Conservation (phyloP, 2,329 filamentous ascomycete genomes). For the Hymenoscyphus fructigenus region DNA sequence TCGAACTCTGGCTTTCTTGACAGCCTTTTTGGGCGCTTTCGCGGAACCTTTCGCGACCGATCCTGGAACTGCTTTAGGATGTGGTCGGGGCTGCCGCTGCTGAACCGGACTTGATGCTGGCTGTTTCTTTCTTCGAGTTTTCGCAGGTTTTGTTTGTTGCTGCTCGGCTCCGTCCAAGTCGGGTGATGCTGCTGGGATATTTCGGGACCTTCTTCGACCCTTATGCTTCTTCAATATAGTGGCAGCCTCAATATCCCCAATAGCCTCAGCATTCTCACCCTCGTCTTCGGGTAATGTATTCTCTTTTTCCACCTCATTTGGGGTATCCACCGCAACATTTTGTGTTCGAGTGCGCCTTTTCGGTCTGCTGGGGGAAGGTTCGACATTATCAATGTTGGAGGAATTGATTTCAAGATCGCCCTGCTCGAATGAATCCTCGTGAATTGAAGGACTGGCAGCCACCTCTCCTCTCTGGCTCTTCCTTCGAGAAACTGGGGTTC, state of each 20-base stretch:
- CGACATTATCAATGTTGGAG: neutral
- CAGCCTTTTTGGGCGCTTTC: slow-evolving; percentile 28
- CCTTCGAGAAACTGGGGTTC: slow-evolving; percentile 22
- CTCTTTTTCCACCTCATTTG: neutral
- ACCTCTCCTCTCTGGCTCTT: slow-evolving; percentile 28
- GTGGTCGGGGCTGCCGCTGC: slow-evolving; percentile 25
- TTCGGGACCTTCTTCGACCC: slow-evolving; percentile 35
- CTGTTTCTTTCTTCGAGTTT: slow-evolving; percentile 21
- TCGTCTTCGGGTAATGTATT: slow-evolving; percentile 21
- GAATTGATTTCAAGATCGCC: neutral
- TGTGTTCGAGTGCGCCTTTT: neutral
- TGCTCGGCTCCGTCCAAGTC: slow-evolving; percentile 47
- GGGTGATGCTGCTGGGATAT: slow-evolving; percentile 30
- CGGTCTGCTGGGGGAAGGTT: neutral
- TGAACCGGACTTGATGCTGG: slow-evolving; percentile 7
- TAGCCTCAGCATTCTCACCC: slow-evolving; percentile 35
- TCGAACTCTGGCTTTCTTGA: slow-evolving; percentile 31
- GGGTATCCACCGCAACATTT: neutral
- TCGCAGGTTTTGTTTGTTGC: neutral
- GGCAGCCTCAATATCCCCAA: slow-evolving; percentile 39
- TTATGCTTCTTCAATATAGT: slow-evolving; percentile 40
- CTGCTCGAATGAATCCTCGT: neutral
- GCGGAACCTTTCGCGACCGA: slow-evolving; percentile 33
- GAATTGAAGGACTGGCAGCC: slow-evolving; percentile 3
- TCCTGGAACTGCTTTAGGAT: slow-evolving; percentile 19